Evolutionary conservation across 1,139 yeast species (phyloP), one percentile per base, ranked within the genome.

Genomic region (Saccharomycopsis phalli): DNA sequence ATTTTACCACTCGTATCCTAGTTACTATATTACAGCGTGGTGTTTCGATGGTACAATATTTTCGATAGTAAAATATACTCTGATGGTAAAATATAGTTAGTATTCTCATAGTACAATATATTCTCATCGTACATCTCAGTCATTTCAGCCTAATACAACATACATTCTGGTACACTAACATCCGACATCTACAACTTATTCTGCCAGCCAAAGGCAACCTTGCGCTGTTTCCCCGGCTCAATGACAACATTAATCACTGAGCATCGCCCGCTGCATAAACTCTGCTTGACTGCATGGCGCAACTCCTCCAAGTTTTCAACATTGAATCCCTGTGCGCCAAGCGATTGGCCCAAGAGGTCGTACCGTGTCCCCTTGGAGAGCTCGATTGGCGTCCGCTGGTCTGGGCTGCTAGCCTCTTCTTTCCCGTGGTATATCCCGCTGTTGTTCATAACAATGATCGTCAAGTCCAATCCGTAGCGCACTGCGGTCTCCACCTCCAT

Each of bases 371-470:
- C 63, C 37, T 65, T 60, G 27, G 74, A 65, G 29, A 77, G 56
- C 1, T 80, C 78, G 1, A 82, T 77, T 0, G 81, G 45, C 21
- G 17, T 31, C 26, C 23, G 30, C 17, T 17, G 27, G 16, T 17
- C 32, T 3, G 10, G 8, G 31, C 4, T 11, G 2, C 1, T 54
- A 11, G 8, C 29, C 2, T 66, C 63, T 31, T 62, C 66, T 4
- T 66, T 62, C 1, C 84, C 84, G 47, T 75, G 80, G 52, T 77
- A 77, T 1, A 77, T 74, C 1, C 84, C 84, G 30, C 78, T 69
- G 53, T 77, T 77, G 57, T 77, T 77, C 78, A 77, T 74, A 18
- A 77, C 74, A 21, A 72, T 62, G n/a, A 77, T 59, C 8, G 76
- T 56, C 48, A 76, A 56, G 2, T 78, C 78, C 28, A 76, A 55